phyloP scores from a whole-genome alignment of 768 basidiomycete genomes.

The Lenzites betulinus region DNA sequence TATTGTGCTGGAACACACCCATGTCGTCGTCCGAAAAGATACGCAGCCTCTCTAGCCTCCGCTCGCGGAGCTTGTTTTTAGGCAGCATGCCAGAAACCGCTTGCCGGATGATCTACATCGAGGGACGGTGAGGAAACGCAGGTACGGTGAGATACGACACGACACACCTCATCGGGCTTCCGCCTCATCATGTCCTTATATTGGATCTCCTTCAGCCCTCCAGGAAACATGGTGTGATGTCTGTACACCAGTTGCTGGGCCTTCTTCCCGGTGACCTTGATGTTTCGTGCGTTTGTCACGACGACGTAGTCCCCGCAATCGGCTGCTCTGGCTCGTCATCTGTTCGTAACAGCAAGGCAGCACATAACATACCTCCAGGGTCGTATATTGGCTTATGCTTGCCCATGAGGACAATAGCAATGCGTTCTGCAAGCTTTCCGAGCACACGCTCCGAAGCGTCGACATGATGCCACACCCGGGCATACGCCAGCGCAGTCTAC shows the following conservation, averaged over 20 bases:
- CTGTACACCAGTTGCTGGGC: slow-evolving; percentile 83
- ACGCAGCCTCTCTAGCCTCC: slow-evolving; percentile 83
- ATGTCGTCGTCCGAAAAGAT: slow-evolving; percentile 83
- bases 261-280: slow-evolving; percentile 90
- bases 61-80: slow-evolving; percentile 93
- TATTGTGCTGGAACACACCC: slow-evolving; percentile 75
- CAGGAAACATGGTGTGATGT: slow-evolving; percentile 90
- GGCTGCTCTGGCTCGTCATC: slow-evolving; percentile 46
- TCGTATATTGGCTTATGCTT: slow-evolving; percentile 99
- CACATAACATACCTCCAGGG: slow-evolving; percentile 65
- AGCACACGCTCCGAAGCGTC: slow-evolving; percentile 89
- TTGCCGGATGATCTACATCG: slow-evolving; percentile 83
- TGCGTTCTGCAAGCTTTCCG: slow-evolving; percentile 91
- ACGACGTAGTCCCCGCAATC: slow-evolving; percentile 99
- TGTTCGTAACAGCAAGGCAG: too few relatives aligned
- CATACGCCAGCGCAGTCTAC: slow-evolving; percentile 93
- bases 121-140: neutral
- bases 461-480: slow-evolving; percentile 95
- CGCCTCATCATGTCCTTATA: slow-evolving; percentile 82
- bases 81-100: slow-evolving; percentile 99
- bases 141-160: neutral
- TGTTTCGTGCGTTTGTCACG: slow-evolving; percentile 83
- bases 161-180: slow-evolving; percentile 85
- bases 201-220: slow-evolving; percentile 89
- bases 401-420: slow-evolving; percentile 96